Base-by-base conservation (phyloP, 179 eudicot genomes). In the Sideroxylon spinosum region DNA sequence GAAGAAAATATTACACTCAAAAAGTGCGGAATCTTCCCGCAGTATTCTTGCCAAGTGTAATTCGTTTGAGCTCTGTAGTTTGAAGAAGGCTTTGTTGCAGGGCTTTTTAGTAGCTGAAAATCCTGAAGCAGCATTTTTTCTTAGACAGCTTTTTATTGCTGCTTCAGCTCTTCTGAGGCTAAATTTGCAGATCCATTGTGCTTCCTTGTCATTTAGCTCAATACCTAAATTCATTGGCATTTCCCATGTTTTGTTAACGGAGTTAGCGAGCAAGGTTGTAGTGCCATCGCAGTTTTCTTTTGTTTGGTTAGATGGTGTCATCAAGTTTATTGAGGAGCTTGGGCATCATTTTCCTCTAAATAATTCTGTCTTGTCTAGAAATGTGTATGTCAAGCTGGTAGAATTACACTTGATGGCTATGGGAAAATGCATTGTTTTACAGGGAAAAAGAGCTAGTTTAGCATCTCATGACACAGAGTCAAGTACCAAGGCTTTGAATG, bases 341-440 rank as follows among this genome's bases (percentile, higher is more conserved):
- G 99, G 93, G 64, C 81, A 78, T 66, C 88, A 85, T 76, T 86
- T 90, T 84, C 79, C 86, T 73, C 74, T 75, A 23, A 78, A 85
- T 56, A 80, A 85, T 80, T 83, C 90, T 67, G 56, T 76, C 8
- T 46, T 79, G 70, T 83, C 97, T 55, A 78, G 82, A 82, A 68
- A 80, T 78, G 71, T 85, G 60, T 91, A 88, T 81, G 83, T 80
- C 78, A 87, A 85, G 85, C 82, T 94, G 60, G 78, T 96, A 70
- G 89, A 86, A 68, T 83, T 96, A 61, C 95, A 96, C 83, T 68
- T 94, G 28, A 81, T 74, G 78, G 93, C 89, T 74, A 87, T 94
- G 56, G 99, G 99, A 73, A 94, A 86, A 83, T 96, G 99, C 88
- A 94, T 90, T 75, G 81, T 84, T 32, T 89, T 94, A 69, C 97